Base-by-base conservation (phyloP, 768 basidiomycete species). In the Mycena leptocephala region DNA sequence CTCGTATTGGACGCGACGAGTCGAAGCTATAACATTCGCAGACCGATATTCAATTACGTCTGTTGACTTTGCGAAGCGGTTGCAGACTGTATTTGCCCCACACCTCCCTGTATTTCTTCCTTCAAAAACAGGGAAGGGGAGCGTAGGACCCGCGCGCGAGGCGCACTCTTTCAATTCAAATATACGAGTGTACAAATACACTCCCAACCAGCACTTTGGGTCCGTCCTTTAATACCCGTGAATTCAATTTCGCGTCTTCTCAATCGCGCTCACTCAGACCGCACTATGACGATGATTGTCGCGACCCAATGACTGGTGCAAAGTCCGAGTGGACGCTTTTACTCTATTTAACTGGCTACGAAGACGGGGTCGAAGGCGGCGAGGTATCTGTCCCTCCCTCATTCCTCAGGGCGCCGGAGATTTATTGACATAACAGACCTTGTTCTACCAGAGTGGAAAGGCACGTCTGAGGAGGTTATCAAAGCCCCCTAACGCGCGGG, bases 241-340 rank as follows among this genome's bases (percentile, higher is more conserved):
- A 8, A 8, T 33, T 65, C 28, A 26, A 41, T 26, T 58, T 56
- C 30, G 53, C 13, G 62, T 20, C 33, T 68, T 10, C 18, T 37
- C 20, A 51, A 11, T 22, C 37, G 26, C 7, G 20, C 14, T 35
- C n/a, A 32, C 30, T 8, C 51, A 90, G 89, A 26, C 90, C 91
- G 18, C 95, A 95, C 81, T 95, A 95, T 79, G 94, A 95, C 76
- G 94, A 94, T 79, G 91, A 92, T 24, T 91, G 94, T 32, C 87
- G 88, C 10, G 93, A 94, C 80, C 70, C 87, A 5, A 80, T 86
- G 65, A 92, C 93, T 9, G 92, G 92, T 5, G 88, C 89, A 1
- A 91, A 89, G 80, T 94, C 93, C 39, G 94, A 95, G 81, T 95
- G 95, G 95, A 96, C 95, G 0, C 82, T 95, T 43, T 83, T 96